Base-by-base conservation (phyloP, 345 rosid genomes). In the Rhizophora apiculata region DNA sequence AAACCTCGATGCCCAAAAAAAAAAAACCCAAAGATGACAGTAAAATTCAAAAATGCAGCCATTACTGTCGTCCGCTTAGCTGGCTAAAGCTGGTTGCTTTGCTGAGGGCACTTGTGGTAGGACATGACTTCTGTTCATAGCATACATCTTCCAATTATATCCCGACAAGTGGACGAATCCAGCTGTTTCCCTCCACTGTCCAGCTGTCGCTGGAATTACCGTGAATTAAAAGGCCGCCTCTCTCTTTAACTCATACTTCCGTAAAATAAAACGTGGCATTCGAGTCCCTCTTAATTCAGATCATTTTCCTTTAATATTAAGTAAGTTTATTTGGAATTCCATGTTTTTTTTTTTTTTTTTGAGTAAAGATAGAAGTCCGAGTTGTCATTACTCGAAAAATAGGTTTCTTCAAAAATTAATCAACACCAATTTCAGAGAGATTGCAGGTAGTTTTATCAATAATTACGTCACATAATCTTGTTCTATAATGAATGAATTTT, bases 141-240 rank as follows among this genome's bases (percentile, higher is more conserved):
- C 7, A 9, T 22, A 6, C 1, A 1, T 4, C 0, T 0, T 0
- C 77, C 68, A 73, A 61, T 76, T 1, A 11, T 0, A 0, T 3
- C 0, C 0, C 0, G 62, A 64, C 81, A 56, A 58, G 76, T 68
- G 68, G 68, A 26, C 0, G 0, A 1, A 4, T 56, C 80, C 84
- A 82, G 88, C 85, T 84, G 85, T 63, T 66, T 32, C 67, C 48
- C 54, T 54, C 34, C 60, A 60, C 52, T 66, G 78, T 73, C 82
- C 88, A 84, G 83, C 76, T 82, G 85, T 84, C 83, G 59, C 71
- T 76, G 83, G 72, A 74, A n/a, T 68, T 15, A 30, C 11, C 60
- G 19, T 62, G 62, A 67, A 56, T 65, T 64, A 63, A 63, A 67
- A 57, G 70, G 73, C 65, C 7, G 72, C 48, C 52, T 51, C 37